Base-by-base conservation (phyloP, 2,329 filamentous ascomycete genomes). In the Coniochaeta sp. region DNA sequence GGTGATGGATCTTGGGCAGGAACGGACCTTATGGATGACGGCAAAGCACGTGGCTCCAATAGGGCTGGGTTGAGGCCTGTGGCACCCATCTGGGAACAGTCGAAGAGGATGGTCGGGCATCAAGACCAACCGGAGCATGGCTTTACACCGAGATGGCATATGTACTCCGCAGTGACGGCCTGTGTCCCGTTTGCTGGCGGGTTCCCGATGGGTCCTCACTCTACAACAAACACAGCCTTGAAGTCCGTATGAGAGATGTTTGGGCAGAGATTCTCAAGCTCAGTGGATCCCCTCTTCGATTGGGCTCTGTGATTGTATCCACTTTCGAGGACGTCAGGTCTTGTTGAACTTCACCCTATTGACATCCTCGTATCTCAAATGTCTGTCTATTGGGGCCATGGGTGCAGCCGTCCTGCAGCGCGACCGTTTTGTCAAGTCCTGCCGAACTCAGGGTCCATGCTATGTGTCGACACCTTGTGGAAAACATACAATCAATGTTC, bases 1-100 rank as follows among this genome's bases (percentile, higher is more conserved):
- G n/a, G 12, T 24, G 6, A 31, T 52, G 22, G 47, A 24, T 28
- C 24, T 52, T 52, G 47, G 47, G 47, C 47, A 28, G 14, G 47
- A 52, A 52, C 47, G 43, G 66, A 63, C 71, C 64, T 65, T 63
- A 63, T 57, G 62, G 59, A 52, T 52, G 14, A 16, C 64, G 63
- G 60, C 57, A 62, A 65, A 62, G 70, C 70, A 75, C 73, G 73
- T 76, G 74, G 74, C 72, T 70, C 73, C 72, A 75, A 63, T 73
- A 65, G 64, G 58, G 50, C 60, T 59, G 54, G 59, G 55, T 57
- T 36, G 64, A 63, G 59, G 60, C 63, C 62, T 59, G 63, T 65
- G 61, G 59, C 40, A 47, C 36, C 58, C 61, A 50, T 65, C 65
- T 64, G 60, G 22, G 6, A 52, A 31, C n/a, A 31, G 24, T 31